Base-by-base conservation (phyloP, 2,329 filamentous ascomycete genomes). In the Arthrobotrys conoides region DNA sequence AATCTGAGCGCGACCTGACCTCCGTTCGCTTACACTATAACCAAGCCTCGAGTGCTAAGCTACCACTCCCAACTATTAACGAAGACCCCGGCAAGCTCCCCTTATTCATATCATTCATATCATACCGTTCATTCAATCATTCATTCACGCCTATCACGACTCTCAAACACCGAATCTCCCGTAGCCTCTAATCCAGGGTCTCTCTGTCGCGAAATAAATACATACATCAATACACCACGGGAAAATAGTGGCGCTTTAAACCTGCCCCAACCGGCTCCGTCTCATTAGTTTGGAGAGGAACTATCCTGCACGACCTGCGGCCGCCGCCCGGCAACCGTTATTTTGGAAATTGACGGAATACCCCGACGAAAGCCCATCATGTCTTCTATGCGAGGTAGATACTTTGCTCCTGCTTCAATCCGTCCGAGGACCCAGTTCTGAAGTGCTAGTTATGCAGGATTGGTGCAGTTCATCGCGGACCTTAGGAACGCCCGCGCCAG, bases 401-500 rank as follows among this genome's bases (percentile, higher is more conserved):
- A 20, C 44, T 36, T 55, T 51, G 18, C 22, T 51, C 48, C 16
- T 51, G 18, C 22, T 51, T 51, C 48, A 51, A 57, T 48, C 30
- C 48, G 22, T 57, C 30, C 53, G 61, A 64, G 16, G 33, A 16
- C 65, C 20, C 20, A 44, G 59, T 61, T 64, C 64, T 73, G 41
- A 70, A 71, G 49, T 76, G 48, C 38, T 30, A 22, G 38, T 65
- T 55, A 38, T 67, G 36, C 63, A 85, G 95, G 96, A 30, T 88
- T 99, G 82, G 96, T 99, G 59, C 96, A 97, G 84, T 99, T 99
- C 87, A 99, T 99, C 84, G 96, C 96, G 80, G 96, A 99, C 85
- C 85, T 99, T 83, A 89, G 96, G 84, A 99, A 99, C 85, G 96
- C 96, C 68, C 89, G 96, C 85, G 96, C 96, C 57, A 90, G 96